Evolutionary conservation across 2,329 filamentous ascomycete genomes (phyloP).

Genomic region (Penicillium sp.): DNA sequence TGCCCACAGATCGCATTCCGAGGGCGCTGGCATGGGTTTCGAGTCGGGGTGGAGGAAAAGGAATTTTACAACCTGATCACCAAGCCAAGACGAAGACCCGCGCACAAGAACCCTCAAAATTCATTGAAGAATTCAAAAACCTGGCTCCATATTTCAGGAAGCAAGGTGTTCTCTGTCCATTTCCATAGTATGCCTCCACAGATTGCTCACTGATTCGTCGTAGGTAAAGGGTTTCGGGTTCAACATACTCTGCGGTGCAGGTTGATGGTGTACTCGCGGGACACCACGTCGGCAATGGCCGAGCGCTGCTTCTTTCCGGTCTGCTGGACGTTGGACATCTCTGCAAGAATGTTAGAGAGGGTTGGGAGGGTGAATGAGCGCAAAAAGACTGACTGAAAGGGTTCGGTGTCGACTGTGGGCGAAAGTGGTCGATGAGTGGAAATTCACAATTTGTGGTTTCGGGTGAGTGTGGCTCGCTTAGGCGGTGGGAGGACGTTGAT

Average conservation of each 20-base stretch:
- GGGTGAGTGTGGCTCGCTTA: slow-evolving; percentile 44
- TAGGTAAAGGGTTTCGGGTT: slow-evolving; percentile 23
- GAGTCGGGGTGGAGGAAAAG: not conserved
- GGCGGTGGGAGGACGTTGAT: slow-evolving; percentile 23
- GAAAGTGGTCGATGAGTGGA: slow-evolving; percentile 37
- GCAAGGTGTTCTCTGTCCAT: slow-evolving; percentile 36
- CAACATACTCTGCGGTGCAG: slow-evolving; percentile 96
- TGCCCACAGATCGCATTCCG: slow-evolving; percentile 9
- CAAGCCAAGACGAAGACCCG: slow-evolving; percentile 3
- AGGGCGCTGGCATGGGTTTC: not conserved
- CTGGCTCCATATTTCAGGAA: slow-evolving; percentile 22
- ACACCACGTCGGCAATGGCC: slow-evolving; percentile 98
- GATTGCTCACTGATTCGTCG: slow-evolving; percentile 23
- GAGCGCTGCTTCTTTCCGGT: slow-evolving; percentile 76
- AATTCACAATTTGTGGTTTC: slow-evolving; percentile 34
- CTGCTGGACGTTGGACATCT: slow-evolving; percentile 66
- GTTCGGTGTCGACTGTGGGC: slow-evolving; percentile 40
- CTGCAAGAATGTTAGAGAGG: slow-evolving; percentile 38
- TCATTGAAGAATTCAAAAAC: slow-evolving; percentile 7
- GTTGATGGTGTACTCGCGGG: slow-evolving; percentile 99
- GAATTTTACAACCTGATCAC: not conserved
- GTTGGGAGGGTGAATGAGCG: not conserved
- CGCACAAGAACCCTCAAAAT: not conserved
- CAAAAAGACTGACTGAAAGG: slow-evolving; percentile 37
- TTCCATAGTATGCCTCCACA: slow-evolving; percentile 21